A percentile compares a stretch with the other conserved stretches of the same genome.
Conservation (phyloP, 371 early-diverging fungal genomes). For the Neoconidiobolus thromboides region DNA sequence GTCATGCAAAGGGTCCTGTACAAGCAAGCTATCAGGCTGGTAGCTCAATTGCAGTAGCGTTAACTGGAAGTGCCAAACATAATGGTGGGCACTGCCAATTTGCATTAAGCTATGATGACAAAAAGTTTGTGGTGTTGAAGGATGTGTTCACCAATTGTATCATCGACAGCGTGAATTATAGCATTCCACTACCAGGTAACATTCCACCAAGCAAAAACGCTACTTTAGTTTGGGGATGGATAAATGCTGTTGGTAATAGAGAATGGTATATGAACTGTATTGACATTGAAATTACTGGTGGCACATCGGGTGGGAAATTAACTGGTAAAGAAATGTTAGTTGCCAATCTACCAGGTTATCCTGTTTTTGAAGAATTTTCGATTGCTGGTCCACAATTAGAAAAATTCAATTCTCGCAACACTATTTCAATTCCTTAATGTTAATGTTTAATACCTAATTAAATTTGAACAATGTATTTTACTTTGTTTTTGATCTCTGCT, state of each 20-base stretch:
- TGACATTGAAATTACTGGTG: slow-evolving; percentile 25
- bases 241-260: slow-evolving; percentile 31
- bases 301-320: neutral
- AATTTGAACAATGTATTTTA: no score
- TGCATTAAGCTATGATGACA: slow-evolving; percentile 36
- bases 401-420: neutral
- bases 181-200: neutral
- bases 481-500: no score
- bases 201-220: slow-evolving; percentile 1
- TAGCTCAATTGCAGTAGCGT: neutral
- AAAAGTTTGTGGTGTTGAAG: slow-evolving; percentile 13
- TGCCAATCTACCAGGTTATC: slow-evolving; percentile 3
- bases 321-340: slow-evolving; percentile 4
- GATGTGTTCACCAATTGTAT: slow-evolving; percentile 2
- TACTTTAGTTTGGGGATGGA: slow-evolving; percentile 45
- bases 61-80: slow-evolving; percentile 10
- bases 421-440: neutral
- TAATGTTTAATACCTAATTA: neutral
- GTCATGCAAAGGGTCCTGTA: neutral
- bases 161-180: neutral
- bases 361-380: neutral
- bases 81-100: slow-evolving; percentile 51
- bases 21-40: neutral
- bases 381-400: neutral
- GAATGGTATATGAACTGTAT: slow-evolving; percentile 55